Conservation (phyloP, 1,284 basidiomycete species). For the Boletellus deceptivus region DNA sequence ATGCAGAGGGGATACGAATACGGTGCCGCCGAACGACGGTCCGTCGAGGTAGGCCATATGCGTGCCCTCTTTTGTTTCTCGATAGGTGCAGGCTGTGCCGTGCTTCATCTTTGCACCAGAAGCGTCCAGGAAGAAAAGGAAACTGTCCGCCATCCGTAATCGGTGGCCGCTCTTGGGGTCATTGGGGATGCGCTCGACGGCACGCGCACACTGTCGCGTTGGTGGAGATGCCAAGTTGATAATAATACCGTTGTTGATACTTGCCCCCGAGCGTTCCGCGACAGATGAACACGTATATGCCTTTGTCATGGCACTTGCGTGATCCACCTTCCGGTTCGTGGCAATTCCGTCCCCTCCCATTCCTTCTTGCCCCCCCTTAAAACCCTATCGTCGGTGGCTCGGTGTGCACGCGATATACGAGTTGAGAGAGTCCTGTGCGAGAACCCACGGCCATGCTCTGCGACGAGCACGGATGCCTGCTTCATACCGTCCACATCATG, state of each 20-base stretch:
- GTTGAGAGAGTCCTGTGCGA: too few species aligned
- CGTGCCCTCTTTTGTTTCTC: too few species aligned
- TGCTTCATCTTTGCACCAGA: background rate
- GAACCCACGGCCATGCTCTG: too few species aligned
- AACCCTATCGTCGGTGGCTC: too few species aligned
- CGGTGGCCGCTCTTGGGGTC: too few species aligned
- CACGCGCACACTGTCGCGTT: background rate
- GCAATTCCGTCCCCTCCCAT: background rate
- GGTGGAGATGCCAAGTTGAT: slow-evolving; percentile 9
- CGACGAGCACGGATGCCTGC: too few species aligned
- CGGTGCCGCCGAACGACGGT: slow-evolving; percentile 2
- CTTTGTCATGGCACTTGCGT: slow-evolving; percentile 11
- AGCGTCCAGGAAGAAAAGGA: background rate
- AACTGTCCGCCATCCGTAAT: too few species aligned
- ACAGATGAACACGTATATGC: slow-evolving; percentile 3
- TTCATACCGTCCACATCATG: too few species aligned
- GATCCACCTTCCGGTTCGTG: slow-evolving; percentile 9
- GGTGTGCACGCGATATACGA: too few species aligned
- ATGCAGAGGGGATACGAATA: background rate
- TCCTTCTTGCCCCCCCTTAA: background rate
- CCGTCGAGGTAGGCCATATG: background rate
- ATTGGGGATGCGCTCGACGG: background rate
- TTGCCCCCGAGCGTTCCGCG: slow-evolving; percentile 4
- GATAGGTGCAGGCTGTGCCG: too few species aligned
- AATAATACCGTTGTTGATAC: slow-evolving; percentile 10